A percentile compares a stretch with the other conserved stretches of the same genome.
Evolutionary conservation across 1,139 yeast genomes (phyloP).

Genomic region (Saccharomyces pastorianus): DNA sequence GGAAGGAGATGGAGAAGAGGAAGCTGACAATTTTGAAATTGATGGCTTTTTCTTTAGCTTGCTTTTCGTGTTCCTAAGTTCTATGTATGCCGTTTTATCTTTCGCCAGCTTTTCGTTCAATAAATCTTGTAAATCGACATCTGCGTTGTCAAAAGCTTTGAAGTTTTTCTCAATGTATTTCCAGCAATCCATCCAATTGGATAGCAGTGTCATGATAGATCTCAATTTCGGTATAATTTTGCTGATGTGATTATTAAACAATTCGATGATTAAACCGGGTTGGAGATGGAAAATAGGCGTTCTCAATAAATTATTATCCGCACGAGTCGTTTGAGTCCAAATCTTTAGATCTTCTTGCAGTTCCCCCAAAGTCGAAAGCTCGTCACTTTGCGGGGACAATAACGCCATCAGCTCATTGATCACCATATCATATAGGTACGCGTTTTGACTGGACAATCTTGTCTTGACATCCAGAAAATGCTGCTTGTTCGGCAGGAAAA

Average conservation of each 20-base stretch:
- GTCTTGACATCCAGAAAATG: conserved; percentile 16
- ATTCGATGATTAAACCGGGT: conserved; percentile 11
- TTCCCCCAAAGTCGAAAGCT: neutral
- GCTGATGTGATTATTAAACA: conserved; percentile 12
- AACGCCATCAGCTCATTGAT: conserved; percentile 5
- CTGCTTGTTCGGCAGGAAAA: conserved; percentile 22
- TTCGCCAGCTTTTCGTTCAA: conserved; percentile 23
- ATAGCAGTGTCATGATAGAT: conserved; percentile 9
- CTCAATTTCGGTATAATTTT: conserved; percentile 14
- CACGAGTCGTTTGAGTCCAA: neutral
- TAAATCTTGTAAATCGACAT: conserved; percentile 15
- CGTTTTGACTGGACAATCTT: conserved; percentile 20
- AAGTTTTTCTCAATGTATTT: conserved; percentile 18
- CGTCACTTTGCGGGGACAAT: neutral
- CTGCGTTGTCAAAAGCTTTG: conserved; percentile 9
- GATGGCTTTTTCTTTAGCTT: conserved; percentile 3
- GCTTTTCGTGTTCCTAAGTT: conserved; percentile 7
- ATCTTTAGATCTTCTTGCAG: neutral
- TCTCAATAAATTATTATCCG: neutral
- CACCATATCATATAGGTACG: conserved; percentile 19
- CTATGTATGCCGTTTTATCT: conserved; percentile 23
- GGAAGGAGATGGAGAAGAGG: conserved; percentile 7
- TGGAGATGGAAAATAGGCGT: conserved; percentile 13
- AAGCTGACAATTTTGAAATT: conserved; percentile 4
- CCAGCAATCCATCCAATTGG: conserved; percentile 22